Evolutionary conservation across 306 rosid species (phyloP), one percentile per base, ranked within the genome.

Genomic region (Trifolium repens): DNA sequence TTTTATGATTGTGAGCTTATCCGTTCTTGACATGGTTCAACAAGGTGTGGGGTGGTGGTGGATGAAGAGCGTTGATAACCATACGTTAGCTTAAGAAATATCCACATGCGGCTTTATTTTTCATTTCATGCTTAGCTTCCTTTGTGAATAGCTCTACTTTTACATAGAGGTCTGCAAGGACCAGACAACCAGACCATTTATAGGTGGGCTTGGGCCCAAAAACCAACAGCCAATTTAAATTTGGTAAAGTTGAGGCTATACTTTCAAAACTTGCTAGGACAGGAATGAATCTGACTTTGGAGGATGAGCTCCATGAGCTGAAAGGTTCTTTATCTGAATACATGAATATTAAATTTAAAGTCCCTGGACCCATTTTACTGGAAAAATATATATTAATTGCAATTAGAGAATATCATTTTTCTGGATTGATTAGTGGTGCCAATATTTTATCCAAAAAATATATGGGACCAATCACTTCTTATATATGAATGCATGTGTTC

Each of bases 1-100:
- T 80, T 80, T 71, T 68, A 35, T 63, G 69, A 32, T 74, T 59
- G 53, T 68, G 75, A 76, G 10, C 66, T 80, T 71, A 54, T 67
- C 24, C 66, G 27, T 47, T 9, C 11, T 13, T 58, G 63, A 50
- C 43, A 35, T 49, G 44, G 19, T 76, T 60, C 26, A 42, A 22
- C 71, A 2, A 0, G 53, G 17, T 9, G 24, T 5, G 27, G 40
- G 50, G 50, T 10, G 50, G 15, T 44, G 50, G 15, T 44, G 26
- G 26, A 22, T 63, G 55, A 57, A 70, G 57, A 67, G 37, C 5
- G 4, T 22, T 70, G 64, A 54, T 70, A 24, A 12, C 71, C 30
- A 53, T 22, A 58, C 62, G 7, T 72, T 52, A 39, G 8, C 42
- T 8, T 39, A 55, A 55, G 57, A 70, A 70, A 64, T 64, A 34